Evolutionary conservation across 1,284 basidiomycete species (phyloP).

Genomic region (Trametes hirsuta): DNA sequence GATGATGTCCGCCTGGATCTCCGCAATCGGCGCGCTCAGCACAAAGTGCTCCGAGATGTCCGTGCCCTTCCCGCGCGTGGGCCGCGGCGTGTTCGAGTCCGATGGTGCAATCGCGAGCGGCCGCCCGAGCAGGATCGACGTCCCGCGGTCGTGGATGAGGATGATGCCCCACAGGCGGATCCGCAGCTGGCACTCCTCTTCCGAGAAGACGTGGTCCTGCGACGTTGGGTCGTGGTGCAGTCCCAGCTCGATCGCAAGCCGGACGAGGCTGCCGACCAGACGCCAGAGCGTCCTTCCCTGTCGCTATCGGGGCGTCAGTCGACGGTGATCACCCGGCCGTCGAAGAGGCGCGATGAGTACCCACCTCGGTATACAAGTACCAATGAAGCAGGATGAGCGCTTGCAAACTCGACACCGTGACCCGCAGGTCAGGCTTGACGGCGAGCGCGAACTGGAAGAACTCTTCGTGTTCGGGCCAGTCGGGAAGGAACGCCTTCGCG

Average conservation of each 20-base stretch:
- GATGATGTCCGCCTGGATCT: slow-evolving; percentile 85
- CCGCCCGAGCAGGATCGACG: slow-evolving; percentile 81
- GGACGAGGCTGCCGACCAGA: slow-evolving; percentile 78
- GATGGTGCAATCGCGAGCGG: slow-evolving; percentile 77
- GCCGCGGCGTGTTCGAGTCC: slow-evolving; percentile 77
- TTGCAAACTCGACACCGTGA: slow-evolving; percentile 78
- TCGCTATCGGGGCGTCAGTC: slow-evolving; percentile 49
- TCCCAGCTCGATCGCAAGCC: slow-evolving; percentile 78
- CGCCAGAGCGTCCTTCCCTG: slow-evolving; percentile 85
- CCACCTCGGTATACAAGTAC: slow-evolving; percentile 84
- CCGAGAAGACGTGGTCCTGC: slow-evolving; percentile 65
- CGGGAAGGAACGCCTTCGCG: slow-evolving; percentile 58
- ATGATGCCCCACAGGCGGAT: slow-evolving; percentile 82
- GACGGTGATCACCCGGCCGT: slow-evolving; percentile 11
- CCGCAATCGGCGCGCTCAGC: slow-evolving; percentile 67
- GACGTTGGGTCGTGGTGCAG: slow-evolving; percentile 80
- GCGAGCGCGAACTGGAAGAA: slow-evolving; percentile 78
- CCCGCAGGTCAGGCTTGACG: slow-evolving; percentile 77
- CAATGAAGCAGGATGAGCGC: slow-evolving; percentile 81
- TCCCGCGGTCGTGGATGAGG: slow-evolving; percentile 81
- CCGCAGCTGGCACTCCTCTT: slow-evolving; percentile 73
- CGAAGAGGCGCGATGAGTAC: slow-evolving; percentile 25
- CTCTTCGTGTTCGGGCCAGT: slow-evolving; percentile 81
- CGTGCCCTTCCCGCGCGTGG: slow-evolving; percentile 50
- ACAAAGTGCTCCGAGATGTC: slow-evolving; percentile 74